Evolutionary conservation across 2,329 filamentous ascomycete genomes (phyloP).

Genomic region (Xenosphaeropsis pyriputrescens): DNA sequence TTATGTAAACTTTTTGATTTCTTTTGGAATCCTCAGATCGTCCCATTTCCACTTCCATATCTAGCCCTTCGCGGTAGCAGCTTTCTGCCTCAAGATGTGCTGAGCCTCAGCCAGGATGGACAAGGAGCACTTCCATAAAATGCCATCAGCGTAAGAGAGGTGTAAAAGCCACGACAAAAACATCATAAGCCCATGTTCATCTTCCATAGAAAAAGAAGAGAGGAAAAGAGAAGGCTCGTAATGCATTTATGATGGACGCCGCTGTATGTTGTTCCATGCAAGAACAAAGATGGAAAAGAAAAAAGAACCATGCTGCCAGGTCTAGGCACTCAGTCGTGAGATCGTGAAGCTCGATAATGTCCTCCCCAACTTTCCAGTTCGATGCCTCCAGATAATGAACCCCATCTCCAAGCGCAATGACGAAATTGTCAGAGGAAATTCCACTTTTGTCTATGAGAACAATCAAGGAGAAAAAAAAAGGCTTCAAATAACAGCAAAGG

Average conservation of each 20-base stretch:
- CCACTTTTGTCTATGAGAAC: conserved; percentile 44
- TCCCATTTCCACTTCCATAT: conserved; percentile 1
- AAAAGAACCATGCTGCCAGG: too few relatives aligned
- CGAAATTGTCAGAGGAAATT: conserved; percentile 41
- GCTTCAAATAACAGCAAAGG: conserved; percentile 4
- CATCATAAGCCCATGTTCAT: conserved; percentile 4
- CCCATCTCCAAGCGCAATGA: not conserved
- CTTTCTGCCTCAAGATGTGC: not conserved
- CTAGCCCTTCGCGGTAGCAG: not conserved
- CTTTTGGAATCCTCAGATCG: conserved; percentile 1
- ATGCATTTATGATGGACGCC: too few relatives aligned
- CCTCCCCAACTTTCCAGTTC: too few relatives aligned
- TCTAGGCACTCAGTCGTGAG: too few relatives aligned
- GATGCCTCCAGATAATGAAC: too few relatives aligned
- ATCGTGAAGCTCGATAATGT: too few relatives aligned
- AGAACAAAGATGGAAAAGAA: too few relatives aligned
- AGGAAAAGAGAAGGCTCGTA: too few relatives aligned
- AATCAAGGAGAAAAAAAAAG: not conserved
- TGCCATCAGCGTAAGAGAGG: conserved; percentile 16
- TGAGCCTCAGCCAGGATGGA: conserved; percentile 14
- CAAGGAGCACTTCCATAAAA: conserved; percentile 20
- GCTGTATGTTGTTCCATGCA: too few relatives aligned
- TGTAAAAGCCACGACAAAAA: conserved; percentile 1
- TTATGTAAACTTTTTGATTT: not conserved
- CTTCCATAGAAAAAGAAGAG: conserved; percentile 5